Evolutionary conservation across 2,329 filamentous ascomycete genomes (phyloP).

Genomic region (Stagonosporopsis rhizophila): DNA sequence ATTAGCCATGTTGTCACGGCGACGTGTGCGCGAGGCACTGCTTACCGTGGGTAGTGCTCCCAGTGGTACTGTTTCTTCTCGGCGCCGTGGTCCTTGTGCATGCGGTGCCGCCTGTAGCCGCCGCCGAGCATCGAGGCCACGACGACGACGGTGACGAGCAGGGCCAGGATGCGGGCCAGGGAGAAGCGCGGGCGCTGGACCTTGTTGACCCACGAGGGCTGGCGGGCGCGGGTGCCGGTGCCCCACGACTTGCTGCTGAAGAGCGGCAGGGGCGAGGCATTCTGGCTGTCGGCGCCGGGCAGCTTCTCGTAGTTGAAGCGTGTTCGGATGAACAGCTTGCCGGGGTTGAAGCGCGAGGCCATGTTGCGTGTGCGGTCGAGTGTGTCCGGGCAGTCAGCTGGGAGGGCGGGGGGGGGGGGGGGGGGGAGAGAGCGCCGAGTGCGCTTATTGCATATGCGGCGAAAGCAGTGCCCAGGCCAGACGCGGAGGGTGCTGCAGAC

Average conservation of each 20-base stretch:
- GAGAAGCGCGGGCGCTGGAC: conserved; percentile 53
- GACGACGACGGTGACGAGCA: conserved; percentile 51
- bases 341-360: conserved; percentile 53
- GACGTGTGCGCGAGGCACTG: neutral
- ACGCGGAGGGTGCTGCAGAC: neutral
- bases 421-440: conserved; percentile 15
- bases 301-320: conserved; percentile 57
- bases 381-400: neutral
- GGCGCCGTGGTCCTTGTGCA: conserved; percentile 43
- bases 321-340: conserved; percentile 53
- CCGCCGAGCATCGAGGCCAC: conserved; percentile 52
- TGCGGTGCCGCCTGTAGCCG: conserved; percentile 49
- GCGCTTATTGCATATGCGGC: conserved; percentile 45
- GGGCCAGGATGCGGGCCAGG: conserved; percentile 50
- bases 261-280: conserved; percentile 49
- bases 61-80: conserved; percentile 52
- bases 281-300: conserved; percentile 52
- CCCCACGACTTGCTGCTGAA: conserved; percentile 49
- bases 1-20: neutral
- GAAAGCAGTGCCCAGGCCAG: conserved; percentile 19
- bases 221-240: conserved; percentile 38
- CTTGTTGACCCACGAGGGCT: conserved; percentile 49
- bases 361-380: conserved; percentile 28
- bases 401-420: conserved; percentile 3
- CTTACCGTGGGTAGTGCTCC: conserved; percentile 55